Evolutionary conservation across 257 asterid species (phyloP), one percentile per base, ranked within the genome.

Genomic region (Eucommia ulmoides): DNA sequence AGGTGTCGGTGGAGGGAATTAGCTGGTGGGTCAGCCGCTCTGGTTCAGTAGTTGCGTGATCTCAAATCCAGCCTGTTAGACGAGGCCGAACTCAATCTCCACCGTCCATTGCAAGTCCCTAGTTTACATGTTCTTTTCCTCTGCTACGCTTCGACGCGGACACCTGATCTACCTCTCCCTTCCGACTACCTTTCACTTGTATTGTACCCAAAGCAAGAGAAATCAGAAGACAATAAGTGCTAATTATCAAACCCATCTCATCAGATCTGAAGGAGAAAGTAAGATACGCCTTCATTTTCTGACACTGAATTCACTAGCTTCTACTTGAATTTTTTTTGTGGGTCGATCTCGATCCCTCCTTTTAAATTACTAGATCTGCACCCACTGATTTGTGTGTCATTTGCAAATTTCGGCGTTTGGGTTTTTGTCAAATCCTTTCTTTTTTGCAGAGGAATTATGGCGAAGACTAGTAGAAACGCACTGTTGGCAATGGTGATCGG

Each of bases 61-160:
- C 53, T 55, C 65, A 56, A 70, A 65, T 65, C 71, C 68, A 78
- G 71, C 67, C 54, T 58, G 69, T 42, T 49, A 19, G 45, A 22
- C 49, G 29, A 18, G 33, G 35, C 57, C 59, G 7, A 19, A 25
- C 55, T 12, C 47, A 44, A 65, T 65, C 70, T 33, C 63, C 49
- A 26, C 71, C 73, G 49, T 55, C 42, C 61, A 45, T 50, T 49
- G 33, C 35, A 1, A 33, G 6, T 22, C 45, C 22, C 19, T 23
- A 14, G 19, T 25, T 42, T 24, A 52, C 20, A 20, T n/a, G 41
- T 33, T 41, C 45, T 22, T 18, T 33, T 50, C 52, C 48, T 2
- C 41, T 20, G 22, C 35, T 47, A 54, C 38, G 3, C 16, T 20
- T 45, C 55, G 74, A 75, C 2, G 22, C 55, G 60, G 75, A 65